Evolutionary conservation across 1,139 yeast species (phyloP), one percentile per base, ranked within the genome.

Genomic region (Spathaspora sp.): DNA sequence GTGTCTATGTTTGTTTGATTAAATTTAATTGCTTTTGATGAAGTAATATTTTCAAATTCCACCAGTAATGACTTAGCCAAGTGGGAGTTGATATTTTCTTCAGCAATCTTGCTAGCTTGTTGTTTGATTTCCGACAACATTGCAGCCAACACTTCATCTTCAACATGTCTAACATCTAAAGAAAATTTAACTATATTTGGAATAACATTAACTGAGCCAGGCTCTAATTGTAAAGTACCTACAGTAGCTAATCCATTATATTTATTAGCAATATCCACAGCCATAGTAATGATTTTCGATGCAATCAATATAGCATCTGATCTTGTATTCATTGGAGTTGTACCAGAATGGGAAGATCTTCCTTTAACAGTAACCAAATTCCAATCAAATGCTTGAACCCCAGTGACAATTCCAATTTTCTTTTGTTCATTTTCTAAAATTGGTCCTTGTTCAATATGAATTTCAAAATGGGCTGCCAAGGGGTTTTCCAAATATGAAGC

Each of bases 371-470:
- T 72, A 15, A 82, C 71, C 43, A 73, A 76, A 49, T 72, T 69
- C 90, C 91, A 85, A 39, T 73, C 67, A 56, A 80, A 82, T 2
- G 86, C 87, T 60, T 85, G 89, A 18, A 78, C 88, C 16, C 87
- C 87, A 10, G 72, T 69, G 3, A 84, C 89, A 38, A 84, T 70
- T 18, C 90, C 91, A 48, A 85, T 80, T 50, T 74, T 74, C 55
- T 79, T 75, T 1, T 73, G 56, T 36, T 72, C 75, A 20, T 72
- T 72, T 59, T 85, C 89, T 46, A 85, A 70, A 39, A 82, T 70
- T 4, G 90, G 89, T 5, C 90, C 91, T 62, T 85, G 91, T 58
- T 85, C 90, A 49, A 85, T 85, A 57, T 85, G 91, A 47, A 84
- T 68, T 60, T 85, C 91, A 59, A 85, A 84, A 63, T 85, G 89